Conservation (phyloP, 2,329 filamentous ascomycete species). For the Talaromyces amestolkiae region DNA sequence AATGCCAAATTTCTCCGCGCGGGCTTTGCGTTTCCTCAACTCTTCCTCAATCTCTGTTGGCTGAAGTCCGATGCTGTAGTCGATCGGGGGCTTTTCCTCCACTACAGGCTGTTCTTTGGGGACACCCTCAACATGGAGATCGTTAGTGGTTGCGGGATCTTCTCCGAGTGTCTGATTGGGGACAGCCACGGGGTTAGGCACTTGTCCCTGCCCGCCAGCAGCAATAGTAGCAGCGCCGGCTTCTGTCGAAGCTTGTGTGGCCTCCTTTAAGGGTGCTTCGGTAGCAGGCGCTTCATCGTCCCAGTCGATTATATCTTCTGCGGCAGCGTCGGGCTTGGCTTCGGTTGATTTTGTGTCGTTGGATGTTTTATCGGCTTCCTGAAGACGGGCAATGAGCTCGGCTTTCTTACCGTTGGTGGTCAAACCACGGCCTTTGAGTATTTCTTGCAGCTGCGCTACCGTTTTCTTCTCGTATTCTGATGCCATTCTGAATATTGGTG, state of each 20-base stretch:
- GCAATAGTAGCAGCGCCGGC: slow-evolving; percentile 35
- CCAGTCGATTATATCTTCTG: slow-evolving; percentile 48
- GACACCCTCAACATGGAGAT: slow-evolving; percentile 36
- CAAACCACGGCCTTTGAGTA: slow-evolving; percentile 49
- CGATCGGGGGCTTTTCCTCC: slow-evolving; percentile 35
- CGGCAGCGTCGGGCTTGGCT: slow-evolving; percentile 28
- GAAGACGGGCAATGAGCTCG: slow-evolving; percentile 48
- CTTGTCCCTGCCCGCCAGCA: slow-evolving; percentile 38
- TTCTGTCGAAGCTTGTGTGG: slow-evolving; percentile 32
- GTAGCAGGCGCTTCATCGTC: slow-evolving; percentile 40
- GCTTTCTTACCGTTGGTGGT: slow-evolving; percentile 51
- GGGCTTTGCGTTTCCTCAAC: slow-evolving; percentile 48
- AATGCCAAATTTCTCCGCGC: slow-evolving; percentile 50
- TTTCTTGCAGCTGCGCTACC: slow-evolving; percentile 49
- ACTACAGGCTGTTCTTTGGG: slow-evolving; percentile 23
- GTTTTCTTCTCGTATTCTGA: slow-evolving; percentile 52
- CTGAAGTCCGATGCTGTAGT: slow-evolving; percentile 44
- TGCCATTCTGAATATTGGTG: slow-evolving; percentile 28
- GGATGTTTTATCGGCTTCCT: slow-evolving; percentile 40
- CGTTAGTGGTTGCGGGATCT: slow-evolving; percentile 39
- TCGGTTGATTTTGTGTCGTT: slow-evolving; percentile 18
- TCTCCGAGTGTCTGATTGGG: slow-evolving; percentile 40
- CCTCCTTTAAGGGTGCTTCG: slow-evolving; percentile 25
- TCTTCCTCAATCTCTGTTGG: slow-evolving; percentile 47
- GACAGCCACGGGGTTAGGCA: slow-evolving; percentile 39